Evolutionary conservation across 1,139 yeast species (phyloP).

Genomic region (Blastobotrys arbuscula): DNA sequence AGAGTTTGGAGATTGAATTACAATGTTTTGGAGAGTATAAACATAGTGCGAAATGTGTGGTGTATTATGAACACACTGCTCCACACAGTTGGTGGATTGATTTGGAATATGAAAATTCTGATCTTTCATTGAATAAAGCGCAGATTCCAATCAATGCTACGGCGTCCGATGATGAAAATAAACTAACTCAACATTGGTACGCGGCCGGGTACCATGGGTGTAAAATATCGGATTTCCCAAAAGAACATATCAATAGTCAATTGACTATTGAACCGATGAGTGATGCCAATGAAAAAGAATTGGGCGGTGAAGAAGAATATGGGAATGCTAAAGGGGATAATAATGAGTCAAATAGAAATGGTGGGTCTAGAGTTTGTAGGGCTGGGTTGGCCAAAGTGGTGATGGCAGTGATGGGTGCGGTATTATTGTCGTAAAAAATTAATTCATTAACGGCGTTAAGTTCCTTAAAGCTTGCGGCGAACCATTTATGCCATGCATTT

Average conservation of each 20-base stretch:
- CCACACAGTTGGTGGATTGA: neutral
- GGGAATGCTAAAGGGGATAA: conserved; percentile 10
- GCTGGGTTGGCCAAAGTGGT: too few species aligned
- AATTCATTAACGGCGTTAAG: too few species aligned
- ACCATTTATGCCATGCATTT: too few species aligned
- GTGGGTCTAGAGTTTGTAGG: too few species aligned
- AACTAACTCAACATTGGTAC: neutral
- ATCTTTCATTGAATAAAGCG: neutral
- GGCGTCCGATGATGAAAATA: neutral
- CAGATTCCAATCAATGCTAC: neutral
- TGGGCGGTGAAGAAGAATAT: neutral
- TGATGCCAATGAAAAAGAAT: neutral
- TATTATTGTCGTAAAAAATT: too few species aligned
- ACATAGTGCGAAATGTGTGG: neutral
- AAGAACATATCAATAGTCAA: neutral
- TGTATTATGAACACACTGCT: neutral
- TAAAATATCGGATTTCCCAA: neutral
- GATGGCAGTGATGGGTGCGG: neutral
- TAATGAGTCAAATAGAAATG: too few species aligned
- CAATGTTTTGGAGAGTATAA: neutral
- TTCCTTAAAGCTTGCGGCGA: too few species aligned
- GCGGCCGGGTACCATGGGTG: conserved; percentile 4
- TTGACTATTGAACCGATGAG: neutral
- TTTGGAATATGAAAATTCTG: neutral
- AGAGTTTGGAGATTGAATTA: neutral